Evolutionary conservation across 768 basidiomycete genomes (phyloP).

Genomic region (Xerocomellus dryophilus): DNA sequence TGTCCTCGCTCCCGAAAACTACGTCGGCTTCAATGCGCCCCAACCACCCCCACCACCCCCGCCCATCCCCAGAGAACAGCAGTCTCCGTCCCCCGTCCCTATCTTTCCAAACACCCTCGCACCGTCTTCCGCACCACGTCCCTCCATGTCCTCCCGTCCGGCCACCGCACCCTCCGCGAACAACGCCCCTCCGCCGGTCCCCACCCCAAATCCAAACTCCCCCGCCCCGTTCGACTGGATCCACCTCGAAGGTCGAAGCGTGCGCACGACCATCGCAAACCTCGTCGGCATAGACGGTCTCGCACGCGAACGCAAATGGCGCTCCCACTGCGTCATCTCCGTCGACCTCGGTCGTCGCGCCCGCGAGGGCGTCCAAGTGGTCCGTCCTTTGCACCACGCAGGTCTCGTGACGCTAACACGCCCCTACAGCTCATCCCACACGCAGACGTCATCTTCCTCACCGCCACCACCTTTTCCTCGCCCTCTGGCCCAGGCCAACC

Average conservation of each 20-base stretch:
- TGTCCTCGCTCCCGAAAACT: conserved; percentile 81
- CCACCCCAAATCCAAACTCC: conserved; percentile 47
- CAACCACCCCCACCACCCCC: conserved; percentile 15
- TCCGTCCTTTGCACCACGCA: conserved; percentile 36
- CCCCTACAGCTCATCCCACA: conserved; percentile 67
- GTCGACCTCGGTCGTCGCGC: conserved; percentile 73
- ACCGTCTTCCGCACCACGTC: conserved; percentile 29
- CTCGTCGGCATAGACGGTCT: conserved; percentile 78
- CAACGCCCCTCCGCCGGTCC: conserved; percentile 16
- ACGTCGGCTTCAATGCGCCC: conserved; percentile 32
- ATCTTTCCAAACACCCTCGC: conserved; percentile 26
- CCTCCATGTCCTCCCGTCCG: conserved; percentile 35
- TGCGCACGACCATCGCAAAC: conserved; percentile 76
- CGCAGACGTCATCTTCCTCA: conserved; percentile 76
- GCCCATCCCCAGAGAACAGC: conserved; percentile 19
- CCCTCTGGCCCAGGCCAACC: background rate
- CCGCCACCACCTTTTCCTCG: conserved; percentile 26
- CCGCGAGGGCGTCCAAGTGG: conserved; percentile 76
- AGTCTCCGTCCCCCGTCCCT: conserved; percentile 28
- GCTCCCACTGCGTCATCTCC: conserved; percentile 77
- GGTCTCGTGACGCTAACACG: background rate
- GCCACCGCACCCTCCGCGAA: conserved; percentile 28
- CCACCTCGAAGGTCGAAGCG: conserved; percentile 78
- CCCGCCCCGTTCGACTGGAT: conserved; percentile 85
- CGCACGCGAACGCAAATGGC: conserved; percentile 80